These are phyloP conservation scores for Syzygium aromaticum DNA, from an alignment of 345 rosid genomes.

Conservation along the genomic window DNA sequence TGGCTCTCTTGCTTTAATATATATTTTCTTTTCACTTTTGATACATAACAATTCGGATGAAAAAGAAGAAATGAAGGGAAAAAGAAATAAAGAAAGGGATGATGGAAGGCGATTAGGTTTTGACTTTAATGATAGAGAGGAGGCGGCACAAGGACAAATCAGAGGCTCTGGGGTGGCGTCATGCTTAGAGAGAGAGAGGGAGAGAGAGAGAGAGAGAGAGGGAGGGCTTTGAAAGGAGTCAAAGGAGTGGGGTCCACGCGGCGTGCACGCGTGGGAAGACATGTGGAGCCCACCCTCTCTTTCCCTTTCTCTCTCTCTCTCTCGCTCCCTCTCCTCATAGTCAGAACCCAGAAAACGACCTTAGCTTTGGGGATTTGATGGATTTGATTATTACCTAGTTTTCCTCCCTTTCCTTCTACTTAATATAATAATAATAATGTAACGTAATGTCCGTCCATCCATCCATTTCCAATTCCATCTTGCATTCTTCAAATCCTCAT, in stretches of 20 bases:
- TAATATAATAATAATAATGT: neutral
- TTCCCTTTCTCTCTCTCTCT: neutral
- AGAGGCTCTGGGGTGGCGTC: constrained; percentile 11
- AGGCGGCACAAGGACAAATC: neutral
- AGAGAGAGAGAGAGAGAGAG: neutral
- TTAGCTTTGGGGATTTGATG: neutral
- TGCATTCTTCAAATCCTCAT: neutral
- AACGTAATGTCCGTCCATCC: neutral
- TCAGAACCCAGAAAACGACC: constrained; percentile 43
- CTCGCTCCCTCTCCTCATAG: constrained; percentile 9
- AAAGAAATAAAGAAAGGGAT: too few species aligned
- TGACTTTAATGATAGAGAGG: neutral
- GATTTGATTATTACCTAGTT: neutral
- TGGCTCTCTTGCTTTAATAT: neutral
- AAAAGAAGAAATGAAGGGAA: neutral
- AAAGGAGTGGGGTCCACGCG: constrained; percentile 48
- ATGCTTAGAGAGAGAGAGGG: neutral
- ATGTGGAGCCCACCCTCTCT: constrained; percentile 24
- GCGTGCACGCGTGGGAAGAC: constrained; percentile 66
- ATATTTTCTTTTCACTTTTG: neutral
- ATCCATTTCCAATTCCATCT: neutral
- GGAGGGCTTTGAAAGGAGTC: constrained; percentile 7
- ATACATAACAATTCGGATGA: neutral
- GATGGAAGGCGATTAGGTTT: neutral
- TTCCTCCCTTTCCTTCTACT: neutral